Conservation (phyloP, 2,329 filamentous ascomycete species). For the Diaporthe australafricana region DNA sequence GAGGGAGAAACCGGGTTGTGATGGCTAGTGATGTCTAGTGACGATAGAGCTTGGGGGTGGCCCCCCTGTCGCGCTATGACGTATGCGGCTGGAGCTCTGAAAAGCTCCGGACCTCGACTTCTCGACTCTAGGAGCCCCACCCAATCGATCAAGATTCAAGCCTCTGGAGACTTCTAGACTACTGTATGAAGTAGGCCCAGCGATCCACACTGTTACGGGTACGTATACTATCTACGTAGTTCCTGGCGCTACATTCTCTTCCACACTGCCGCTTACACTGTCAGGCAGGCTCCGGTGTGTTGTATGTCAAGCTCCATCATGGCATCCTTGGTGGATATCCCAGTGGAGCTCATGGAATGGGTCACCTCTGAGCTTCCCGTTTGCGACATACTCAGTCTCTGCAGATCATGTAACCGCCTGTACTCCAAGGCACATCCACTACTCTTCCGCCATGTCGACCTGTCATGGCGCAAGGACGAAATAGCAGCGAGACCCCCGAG, state of each 20-base stretch:
- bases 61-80: conserved; percentile 43
- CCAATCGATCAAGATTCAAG: background rate
- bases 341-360: background rate
- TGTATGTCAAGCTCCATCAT: background rate
- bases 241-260: background rate
- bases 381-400: conserved; percentile 1
- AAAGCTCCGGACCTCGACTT: background rate
- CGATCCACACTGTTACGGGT: background rate
- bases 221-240: too few species aligned
- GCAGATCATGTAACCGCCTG: background rate
- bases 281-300: background rate
- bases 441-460: background rate
- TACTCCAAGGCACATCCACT: background rate
- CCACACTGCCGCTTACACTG: background rate
- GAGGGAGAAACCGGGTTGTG: conserved; percentile 39
- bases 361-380: background rate
- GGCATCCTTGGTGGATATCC: background rate
- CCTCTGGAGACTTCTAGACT: background rate
- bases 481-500: background rate
- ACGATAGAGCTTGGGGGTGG: conserved; percentile 30
- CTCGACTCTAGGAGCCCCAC: background rate
- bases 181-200: background rate
- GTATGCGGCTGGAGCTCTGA: conserved; percentile 41
- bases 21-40: conserved; percentile 34
- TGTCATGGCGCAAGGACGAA: background rate